These are phyloP conservation scores for sunflower (Helianthus annuus) DNA, from an alignment of 129 eudicot species.

Conservation along the genomic window DNA sequence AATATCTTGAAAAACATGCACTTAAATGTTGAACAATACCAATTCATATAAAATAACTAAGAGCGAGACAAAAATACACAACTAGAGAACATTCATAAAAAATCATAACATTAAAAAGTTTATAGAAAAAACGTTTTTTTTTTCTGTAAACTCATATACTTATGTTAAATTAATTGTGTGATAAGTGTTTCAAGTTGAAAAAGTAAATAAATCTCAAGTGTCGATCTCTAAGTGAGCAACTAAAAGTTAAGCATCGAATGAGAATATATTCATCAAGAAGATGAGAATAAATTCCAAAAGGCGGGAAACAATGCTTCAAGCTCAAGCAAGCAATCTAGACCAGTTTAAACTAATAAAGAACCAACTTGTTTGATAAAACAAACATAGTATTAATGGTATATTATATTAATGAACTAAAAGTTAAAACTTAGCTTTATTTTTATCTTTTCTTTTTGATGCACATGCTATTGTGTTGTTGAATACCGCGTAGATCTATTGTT, in stretches of 20 bases:
- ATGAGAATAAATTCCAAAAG: slow-evolving; percentile 69
- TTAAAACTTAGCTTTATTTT: slow-evolving; percentile 58
- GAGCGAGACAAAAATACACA: too few species aligned
- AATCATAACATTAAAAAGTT: too few species aligned
- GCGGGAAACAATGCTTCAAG: slow-evolving; percentile 63
- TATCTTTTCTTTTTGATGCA: slow-evolving; percentile 23
- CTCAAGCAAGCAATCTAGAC: slow-evolving; percentile 57
- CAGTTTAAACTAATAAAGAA: slow-evolving; percentile 36
- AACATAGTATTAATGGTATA: slow-evolving; percentile 9
- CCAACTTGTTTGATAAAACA: slow-evolving; percentile 21
- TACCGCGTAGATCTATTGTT: slow-evolving; percentile 31
- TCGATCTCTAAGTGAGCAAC: slow-evolving; percentile 22
- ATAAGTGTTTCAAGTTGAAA: slow-evolving; percentile 9
- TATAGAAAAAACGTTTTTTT: too few species aligned
- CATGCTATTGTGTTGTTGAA: slow-evolving; percentile 29
- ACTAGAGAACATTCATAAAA: too few species aligned
- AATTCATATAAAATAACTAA: too few species aligned
- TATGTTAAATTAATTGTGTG: not conserved
- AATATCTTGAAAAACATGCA: too few species aligned
- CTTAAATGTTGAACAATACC: too few species aligned
- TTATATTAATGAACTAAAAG: slow-evolving; percentile 46
- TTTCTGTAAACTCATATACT: too few species aligned
- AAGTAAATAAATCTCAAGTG: slow-evolving; percentile 25
- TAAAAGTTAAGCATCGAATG: slow-evolving; percentile 38
- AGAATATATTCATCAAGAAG: slow-evolving; percentile 65